Evolutionary conservation across 495 filamentous ascomycete species (phyloP), one percentile per base, ranked within the genome.

Genomic region (Penicillium desertorum): DNA sequence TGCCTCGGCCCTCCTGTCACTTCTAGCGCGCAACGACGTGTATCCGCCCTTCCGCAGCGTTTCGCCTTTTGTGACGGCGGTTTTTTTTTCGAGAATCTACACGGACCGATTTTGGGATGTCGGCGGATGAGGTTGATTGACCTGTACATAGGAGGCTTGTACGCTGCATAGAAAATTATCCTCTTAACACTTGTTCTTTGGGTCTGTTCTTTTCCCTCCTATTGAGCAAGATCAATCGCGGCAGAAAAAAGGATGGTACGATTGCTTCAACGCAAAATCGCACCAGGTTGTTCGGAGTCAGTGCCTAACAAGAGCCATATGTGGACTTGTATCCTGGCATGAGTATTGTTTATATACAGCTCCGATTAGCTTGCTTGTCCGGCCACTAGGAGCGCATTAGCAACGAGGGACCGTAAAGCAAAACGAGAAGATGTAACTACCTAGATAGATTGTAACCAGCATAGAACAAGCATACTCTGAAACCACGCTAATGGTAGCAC

Each of bases 141-240:
- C 72, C 64, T 76, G 74, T 76, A 76, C 71, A 76, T 75, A 76
- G 68, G 58, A 74, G 68, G 66, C 66, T 62, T 73, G 73, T 76
- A 72, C 69, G 73, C 69, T 71, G 67, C 67, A 70, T 74, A 64
- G 66, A 63, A 72, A 58, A 60, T 57, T 47, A 55, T 65, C 58
- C 56, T 67, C 58, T 55, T 64, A 58, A 56, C 45, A 45, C 22
- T 34, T 23, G 19, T 52, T 49, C 34, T 32, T 57, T 19, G 22
- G 25, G 30, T 7, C 17, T 42, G 37, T 25, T 43, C 30, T 49
- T 9, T 7, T 9, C 11, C 19, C 17, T 39, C 5, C 22, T 14
- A 30, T 20, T 12, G 51, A 44, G 23, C 36, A 19, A 20, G 22
- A 34, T 45, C 42, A 14, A 37, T 44, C 30, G 19, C 42, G 41